Evolutionary conservation across 164 flowering plant species (phyloP).

Genomic region (Piper betle): DNA sequence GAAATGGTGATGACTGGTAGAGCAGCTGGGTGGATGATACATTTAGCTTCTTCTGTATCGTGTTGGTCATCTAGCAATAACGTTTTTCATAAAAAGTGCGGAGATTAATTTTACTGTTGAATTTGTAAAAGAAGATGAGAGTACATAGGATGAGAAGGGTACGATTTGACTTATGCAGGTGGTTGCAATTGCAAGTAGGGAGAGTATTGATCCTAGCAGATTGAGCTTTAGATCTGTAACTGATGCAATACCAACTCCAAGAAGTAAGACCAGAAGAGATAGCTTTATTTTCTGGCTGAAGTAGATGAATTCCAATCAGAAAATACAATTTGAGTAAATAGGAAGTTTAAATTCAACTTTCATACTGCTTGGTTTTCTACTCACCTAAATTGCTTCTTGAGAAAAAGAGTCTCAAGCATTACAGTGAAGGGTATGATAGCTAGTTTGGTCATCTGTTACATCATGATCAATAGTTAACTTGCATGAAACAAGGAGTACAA

Average conservation of each 20-base stretch:
- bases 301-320: neutral
- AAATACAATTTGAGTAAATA: neutral
- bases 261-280: slow-evolving; percentile 56
- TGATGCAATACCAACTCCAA: slow-evolving; percentile 95
- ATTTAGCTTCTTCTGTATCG: slow-evolving; percentile 86
- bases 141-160: slow-evolving; percentile 25
- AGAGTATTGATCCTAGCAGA: slow-evolving; percentile 65
- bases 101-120: neutral
- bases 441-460: slow-evolving; percentile 89
- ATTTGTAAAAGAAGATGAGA: neutral
- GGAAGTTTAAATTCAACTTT: neutral
- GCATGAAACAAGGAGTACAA: neutral
- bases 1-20: slow-evolving; percentile 95
- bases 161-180: slow-evolving; percentile 98
- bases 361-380: neutral
- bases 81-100: slow-evolving; percentile 16
- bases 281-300: slow-evolving; percentile 81
- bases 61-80: slow-evolving; percentile 67
- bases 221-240: slow-evolving; percentile 95
- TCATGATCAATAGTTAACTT: neutral
- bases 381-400: slow-evolving; percentile 91
- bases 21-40: slow-evolving; percentile 88
- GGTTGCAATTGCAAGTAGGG: slow-evolving; percentile 83
- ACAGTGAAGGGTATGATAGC: slow-evolving; percentile 98
- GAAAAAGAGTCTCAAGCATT: slow-evolving; percentile 69